Evolutionary conservation across 2,329 filamentous ascomycete genomes (phyloP).

Genomic region (Phaeosphaeria sp.): DNA sequence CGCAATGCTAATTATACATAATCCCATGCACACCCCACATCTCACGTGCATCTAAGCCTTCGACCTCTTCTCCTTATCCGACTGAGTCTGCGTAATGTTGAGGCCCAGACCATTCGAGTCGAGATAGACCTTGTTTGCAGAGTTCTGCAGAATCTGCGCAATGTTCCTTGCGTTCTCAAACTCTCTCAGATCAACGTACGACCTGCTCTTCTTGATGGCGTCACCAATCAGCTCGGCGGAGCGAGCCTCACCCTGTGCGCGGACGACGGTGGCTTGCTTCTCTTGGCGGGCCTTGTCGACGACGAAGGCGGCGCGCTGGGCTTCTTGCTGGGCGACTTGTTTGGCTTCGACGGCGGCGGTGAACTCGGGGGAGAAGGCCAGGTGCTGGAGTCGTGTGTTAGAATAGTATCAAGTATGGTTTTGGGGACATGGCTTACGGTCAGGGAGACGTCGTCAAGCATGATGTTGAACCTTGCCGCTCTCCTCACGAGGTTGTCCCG

Average conservation of each 20-base stretch:
- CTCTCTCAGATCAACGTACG: constrained; percentile 95
- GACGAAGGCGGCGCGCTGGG: constrained; percentile 94
- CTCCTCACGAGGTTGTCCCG: constrained; percentile 90
- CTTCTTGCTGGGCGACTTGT: constrained; percentile 83
- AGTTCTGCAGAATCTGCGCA: constrained; percentile 85
- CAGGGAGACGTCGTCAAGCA: constrained; percentile 94
- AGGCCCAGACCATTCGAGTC: constrained; percentile 90
- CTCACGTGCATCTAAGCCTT: constrained; percentile 31
- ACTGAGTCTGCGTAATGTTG: constrained; percentile 69
- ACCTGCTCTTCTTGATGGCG: constrained; percentile 98
- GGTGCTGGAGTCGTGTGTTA: constrained; percentile 58
- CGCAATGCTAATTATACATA: constrained; percentile 32
- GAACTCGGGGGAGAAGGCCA: constrained; percentile 74
- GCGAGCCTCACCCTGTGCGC: constrained; percentile 97
- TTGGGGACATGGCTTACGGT: constrained; percentile 68
- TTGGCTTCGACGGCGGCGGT: constrained; percentile 74
- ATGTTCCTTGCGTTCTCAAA: constrained; percentile 95
- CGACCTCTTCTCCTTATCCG: constrained; percentile 49
- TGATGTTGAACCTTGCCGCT: constrained; percentile 95
- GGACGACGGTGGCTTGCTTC: constrained; percentile 98
- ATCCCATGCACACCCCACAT: constrained; percentile 1
- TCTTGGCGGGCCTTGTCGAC: constrained; percentile 99
- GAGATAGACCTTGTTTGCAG: constrained; percentile 92
- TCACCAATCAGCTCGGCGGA: constrained; percentile 98
- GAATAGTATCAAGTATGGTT: constrained; percentile 24